Conservation (phyloP, 2,329 filamentous ascomycete genomes). For the Epichloe gansuensis region DNA sequence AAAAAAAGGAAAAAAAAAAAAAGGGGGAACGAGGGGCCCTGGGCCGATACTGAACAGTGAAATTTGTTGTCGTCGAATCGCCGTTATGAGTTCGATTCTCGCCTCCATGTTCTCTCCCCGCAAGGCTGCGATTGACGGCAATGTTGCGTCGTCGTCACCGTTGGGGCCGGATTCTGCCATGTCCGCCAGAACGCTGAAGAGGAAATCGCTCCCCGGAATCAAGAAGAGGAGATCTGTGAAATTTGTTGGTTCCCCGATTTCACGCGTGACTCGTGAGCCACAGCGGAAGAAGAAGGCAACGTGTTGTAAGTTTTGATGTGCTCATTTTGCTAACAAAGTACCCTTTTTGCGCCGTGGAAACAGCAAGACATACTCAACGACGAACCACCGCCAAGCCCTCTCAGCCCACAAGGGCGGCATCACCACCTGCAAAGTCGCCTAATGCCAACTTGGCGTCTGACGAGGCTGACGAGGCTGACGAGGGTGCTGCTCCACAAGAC, state of each 20-base stretch:
- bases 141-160: conserved; percentile 1
- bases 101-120: conserved; percentile 4
- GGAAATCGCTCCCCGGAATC: neutral
- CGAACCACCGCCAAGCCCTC: neutral
- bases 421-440: neutral
- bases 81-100: conserved; percentile 2
- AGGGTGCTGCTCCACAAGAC: neutral
- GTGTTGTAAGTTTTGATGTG: neutral
- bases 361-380: neutral
- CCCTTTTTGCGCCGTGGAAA: neutral
- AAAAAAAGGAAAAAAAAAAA: too few species aligned
- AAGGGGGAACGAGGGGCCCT: neutral
- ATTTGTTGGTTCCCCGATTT: neutral
- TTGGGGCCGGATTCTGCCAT: neutral
- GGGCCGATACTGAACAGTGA: neutral
- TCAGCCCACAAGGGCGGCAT: neutral
- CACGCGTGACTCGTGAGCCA: neutral
- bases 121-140: neutral
- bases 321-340: neutral
- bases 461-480: neutral
- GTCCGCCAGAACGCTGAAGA: neutral
- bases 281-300: neutral
- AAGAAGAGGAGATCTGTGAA: neutral
- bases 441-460: neutral
- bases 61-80: neutral